Evolutionary conservation across 1,139 yeast species (phyloP).

Genomic region (Candida buenavistaensis): DNA sequence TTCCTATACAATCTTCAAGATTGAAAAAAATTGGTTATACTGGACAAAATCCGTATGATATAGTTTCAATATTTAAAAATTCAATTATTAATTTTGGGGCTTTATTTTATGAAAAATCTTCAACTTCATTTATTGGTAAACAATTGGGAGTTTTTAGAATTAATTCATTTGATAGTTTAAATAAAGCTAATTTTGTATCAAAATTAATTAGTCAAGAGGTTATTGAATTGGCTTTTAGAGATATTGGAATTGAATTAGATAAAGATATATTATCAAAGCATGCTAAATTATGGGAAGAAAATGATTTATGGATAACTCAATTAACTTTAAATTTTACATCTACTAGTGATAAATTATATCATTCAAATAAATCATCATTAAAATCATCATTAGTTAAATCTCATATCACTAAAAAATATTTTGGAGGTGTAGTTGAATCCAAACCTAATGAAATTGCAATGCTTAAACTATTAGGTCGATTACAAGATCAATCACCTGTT

Average conservation of each 20-base stretch:
- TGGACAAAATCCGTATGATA: conserved; percentile 37
- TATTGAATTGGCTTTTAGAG: conserved; percentile 56
- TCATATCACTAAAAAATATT: conserved; percentile 47
- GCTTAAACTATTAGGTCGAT: conserved; percentile 50
- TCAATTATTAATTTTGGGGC: conserved; percentile 65
- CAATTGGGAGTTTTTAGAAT: conserved; percentile 70
- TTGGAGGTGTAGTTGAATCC: conserved; percentile 42
- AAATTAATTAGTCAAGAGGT: conserved; percentile 63
- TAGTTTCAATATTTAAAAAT: conserved; percentile 39
- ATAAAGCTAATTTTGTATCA: conserved; percentile 60
- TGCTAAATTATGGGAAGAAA: conserved; percentile 62
- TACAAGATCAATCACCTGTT: conserved; percentile 46
- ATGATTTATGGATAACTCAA: conserved; percentile 49
- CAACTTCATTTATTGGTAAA: conserved; percentile 55
- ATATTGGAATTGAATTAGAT: conserved; percentile 40
- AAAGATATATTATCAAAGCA: conserved; percentile 50
- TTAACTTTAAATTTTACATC: conserved; percentile 43
- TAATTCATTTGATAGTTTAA: conserved; percentile 66
- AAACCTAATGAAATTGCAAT: conserved; percentile 46
- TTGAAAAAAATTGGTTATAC: conserved; percentile 41
- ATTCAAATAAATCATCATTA: conserved; percentile 33
- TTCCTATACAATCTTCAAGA: conserved; percentile 35
- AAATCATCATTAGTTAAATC: conserved; percentile 41
- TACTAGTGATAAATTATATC: conserved; percentile 29
- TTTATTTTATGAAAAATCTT: conserved; percentile 53